Conservation (phyloP, 495 filamentous ascomycete genomes). For the Neurospora sublineolata region DNA sequence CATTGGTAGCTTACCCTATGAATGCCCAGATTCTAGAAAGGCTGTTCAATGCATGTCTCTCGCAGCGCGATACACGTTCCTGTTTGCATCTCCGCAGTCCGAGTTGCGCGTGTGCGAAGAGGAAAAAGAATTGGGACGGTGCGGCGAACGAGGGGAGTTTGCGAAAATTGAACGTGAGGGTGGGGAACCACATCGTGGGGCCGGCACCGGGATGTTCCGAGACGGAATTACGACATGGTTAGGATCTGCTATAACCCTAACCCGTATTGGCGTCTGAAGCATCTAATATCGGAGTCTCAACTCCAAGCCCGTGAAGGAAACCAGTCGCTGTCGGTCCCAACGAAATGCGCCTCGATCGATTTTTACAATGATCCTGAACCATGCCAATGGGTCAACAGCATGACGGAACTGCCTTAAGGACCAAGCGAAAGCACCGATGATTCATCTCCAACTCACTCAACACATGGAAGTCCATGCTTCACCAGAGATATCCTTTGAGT, state of each 20-base stretch:
- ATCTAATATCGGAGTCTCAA: background rate
- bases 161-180: background rate
- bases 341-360: background rate
- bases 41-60: background rate
- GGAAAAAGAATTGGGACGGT: background rate
- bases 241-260: background rate
- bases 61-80: background rate
- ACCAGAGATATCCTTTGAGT: background rate
- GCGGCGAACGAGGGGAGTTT: background rate
- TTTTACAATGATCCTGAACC: background rate
- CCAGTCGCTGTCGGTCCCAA: background rate
- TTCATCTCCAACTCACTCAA: background rate
- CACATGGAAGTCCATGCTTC: background rate
- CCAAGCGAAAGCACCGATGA: background rate
- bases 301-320: background rate
- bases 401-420: background rate
- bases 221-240: background rate
- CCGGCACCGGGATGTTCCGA: background rate
- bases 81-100: background rate
- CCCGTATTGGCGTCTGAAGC: background rate
- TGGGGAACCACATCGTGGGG: background rate
- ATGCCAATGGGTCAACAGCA: background rate
- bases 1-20: background rate
- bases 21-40: background rate
- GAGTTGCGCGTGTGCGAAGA: background rate